Evolutionary conservation across 192 early-diverging fungal genomes (phyloP).

Genomic region (Ramicandelaber brevisporus): DNA sequence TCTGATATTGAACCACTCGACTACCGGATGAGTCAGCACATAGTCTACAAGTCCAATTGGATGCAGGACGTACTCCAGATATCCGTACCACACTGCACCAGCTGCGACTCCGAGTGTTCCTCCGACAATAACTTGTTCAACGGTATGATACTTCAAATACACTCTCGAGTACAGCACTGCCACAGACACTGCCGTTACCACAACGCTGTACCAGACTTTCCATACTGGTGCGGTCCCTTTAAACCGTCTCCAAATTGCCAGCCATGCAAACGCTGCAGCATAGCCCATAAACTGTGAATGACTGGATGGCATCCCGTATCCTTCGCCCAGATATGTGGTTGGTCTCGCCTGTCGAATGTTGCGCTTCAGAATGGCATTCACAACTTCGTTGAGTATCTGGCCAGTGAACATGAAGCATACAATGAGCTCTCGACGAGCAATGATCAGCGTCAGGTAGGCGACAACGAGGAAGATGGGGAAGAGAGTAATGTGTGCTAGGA

Average conservation of each 20-base stretch:
- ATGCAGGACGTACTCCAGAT: conserved; percentile 5
- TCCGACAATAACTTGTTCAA: conserved; percentile 7
- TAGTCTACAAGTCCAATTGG: conserved; percentile 1
- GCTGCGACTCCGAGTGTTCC: conserved; percentile 3
- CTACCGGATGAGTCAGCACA: conserved; percentile 2
- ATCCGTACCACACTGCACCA: conserved; percentile 6
- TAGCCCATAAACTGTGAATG: conserved; percentile 20
- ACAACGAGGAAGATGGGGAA: conserved; percentile 17
- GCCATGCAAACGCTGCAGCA: conserved; percentile 5
- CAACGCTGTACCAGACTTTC: conserved; percentile 5
- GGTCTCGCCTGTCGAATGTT: conserved; percentile 9
- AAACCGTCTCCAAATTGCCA: conserved; percentile 7
- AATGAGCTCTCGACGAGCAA: conserved; percentile 12
- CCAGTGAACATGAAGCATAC: conserved; percentile 9
- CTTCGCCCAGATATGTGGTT: conserved; percentile 10
- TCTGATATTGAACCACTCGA: conserved; percentile 12
- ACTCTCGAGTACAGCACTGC: conserved; percentile 9
- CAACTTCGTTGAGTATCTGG: conserved; percentile 13
- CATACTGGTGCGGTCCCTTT: conserved; percentile 2
- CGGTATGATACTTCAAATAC: conserved; percentile 14
- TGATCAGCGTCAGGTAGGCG: conserved; percentile 10
- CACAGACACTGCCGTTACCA: conserved; percentile 3
- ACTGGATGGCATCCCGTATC: conserved; percentile 20
- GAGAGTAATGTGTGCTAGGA: conserved; percentile 11
- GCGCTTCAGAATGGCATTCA: conserved; percentile 9